Evolutionary conservation across 345 rosid genomes (phyloP).

Genomic region (Nasturtium officinale): DNA sequence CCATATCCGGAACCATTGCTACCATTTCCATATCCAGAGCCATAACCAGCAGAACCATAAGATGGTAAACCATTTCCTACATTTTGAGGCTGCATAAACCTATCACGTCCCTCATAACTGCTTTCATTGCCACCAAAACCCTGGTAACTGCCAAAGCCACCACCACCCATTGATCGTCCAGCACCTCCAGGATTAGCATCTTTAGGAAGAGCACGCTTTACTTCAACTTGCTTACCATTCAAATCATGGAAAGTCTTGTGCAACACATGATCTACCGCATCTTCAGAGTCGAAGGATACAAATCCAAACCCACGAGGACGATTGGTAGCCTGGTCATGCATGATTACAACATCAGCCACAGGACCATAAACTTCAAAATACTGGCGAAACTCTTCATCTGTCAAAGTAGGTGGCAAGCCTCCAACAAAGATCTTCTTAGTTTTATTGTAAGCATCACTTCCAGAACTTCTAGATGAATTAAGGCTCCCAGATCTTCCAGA

Average conservation of each 20-base stretch:
- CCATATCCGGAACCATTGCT: constrained; percentile 72
- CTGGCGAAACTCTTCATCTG: constrained; percentile 84
- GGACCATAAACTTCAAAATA: constrained; percentile 83
- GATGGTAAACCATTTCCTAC: constrained; percentile 69
- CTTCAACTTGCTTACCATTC: constrained; percentile 92
- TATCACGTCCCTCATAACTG: constrained; percentile 65
- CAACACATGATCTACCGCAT: constrained; percentile 84
- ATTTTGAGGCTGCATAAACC: constrained; percentile 71
- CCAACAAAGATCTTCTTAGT: constrained; percentile 96
- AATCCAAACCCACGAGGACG: constrained; percentile 98
- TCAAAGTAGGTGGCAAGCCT: constrained; percentile 85
- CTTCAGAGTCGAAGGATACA: constrained; percentile 85
- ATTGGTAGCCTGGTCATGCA: constrained; percentile 90
- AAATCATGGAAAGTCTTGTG: constrained; percentile 85
- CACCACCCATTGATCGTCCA: constrained; percentile 66
- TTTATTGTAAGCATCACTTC: constrained; percentile 60
- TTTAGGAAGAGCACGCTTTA: constrained; percentile 90
- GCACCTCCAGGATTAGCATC: constrained; percentile 91
- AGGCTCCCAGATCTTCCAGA: constrained; percentile 58
- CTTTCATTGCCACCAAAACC: constrained; percentile 61
- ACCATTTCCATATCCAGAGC: constrained; percentile 76
- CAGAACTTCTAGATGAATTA: constrained; percentile 61
- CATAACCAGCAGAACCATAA: constrained; percentile 78
- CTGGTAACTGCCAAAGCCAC: constrained; percentile 70
- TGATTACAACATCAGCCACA: constrained; percentile 85